Base-by-base conservation (phyloP, 495 filamentous ascomycete species). In the Penicillium egyptiacum region DNA sequence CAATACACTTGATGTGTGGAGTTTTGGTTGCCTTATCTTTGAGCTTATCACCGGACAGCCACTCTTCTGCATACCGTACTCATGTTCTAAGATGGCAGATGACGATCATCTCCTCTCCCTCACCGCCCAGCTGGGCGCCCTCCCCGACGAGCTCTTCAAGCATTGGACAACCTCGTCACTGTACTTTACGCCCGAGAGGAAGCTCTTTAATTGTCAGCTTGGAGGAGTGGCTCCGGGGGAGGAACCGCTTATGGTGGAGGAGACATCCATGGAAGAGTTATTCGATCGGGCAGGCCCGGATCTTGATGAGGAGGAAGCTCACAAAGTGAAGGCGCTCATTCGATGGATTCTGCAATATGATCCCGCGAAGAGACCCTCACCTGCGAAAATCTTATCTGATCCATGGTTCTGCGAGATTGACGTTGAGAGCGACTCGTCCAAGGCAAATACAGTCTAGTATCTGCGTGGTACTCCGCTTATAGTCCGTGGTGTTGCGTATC, bases 11-110 rank as follows among this genome's bases (percentile, higher is more conserved):
- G 74, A 78, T 57, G 52, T 76, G 49, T 78, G 74, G 75, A 75
- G 68, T 53, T 69, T 78, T 54, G 74, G 70, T 33, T 75, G 73
- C 45, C 59, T 74, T 26, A 23, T 74, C 55, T 72, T 73, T 40
- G 70, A 75, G 55, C 67, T 74, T 43, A 57, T 74, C 22, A 71
- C 70, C 26, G 66, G 69, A 57, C 47, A 52, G 19, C 62, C 56
- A 6, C 60, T 69, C 28, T 72, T 74, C 49, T 68, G 62, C 55
- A 46, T 62, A 57, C 61, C 62, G 30, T 56, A 53, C 20, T 63
- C n/a, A n/a, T n/a, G n/a, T n/a, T n/a, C 57, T 33, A 58, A 61
- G 35, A 53, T 53, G 43, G 55, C 58, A 56, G 58, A 64, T 49
- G 62, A 65, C 23, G 57, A 60, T 26, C 62, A 68, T 52, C 51